phyloP scores from a whole-genome alignment of 2,329 filamentous ascomycete genomes.

The Sporothrix schenckii region DNA sequence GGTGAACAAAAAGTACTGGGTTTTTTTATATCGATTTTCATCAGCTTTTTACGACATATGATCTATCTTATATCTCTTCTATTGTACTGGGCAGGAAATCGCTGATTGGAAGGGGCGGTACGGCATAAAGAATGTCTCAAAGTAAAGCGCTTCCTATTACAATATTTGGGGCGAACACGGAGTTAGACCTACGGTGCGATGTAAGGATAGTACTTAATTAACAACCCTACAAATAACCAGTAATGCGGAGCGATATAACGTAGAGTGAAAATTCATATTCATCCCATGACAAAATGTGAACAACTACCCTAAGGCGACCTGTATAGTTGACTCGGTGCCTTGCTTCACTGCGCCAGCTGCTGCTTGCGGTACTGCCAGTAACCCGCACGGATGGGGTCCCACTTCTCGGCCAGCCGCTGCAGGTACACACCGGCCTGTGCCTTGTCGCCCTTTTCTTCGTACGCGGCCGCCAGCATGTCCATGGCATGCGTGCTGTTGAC shows the following conservation, averaged over 20 bases:
- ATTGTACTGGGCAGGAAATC: background rate
- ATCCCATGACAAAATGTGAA: background rate
- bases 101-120: too few species aligned
- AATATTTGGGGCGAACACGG: background rate
- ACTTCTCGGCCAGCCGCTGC: constrained; percentile 75
- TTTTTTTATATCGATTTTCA: background rate
- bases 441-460: constrained; percentile 58
- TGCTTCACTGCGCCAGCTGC: constrained; percentile 40
- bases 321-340: background rate
- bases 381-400: constrained; percentile 85
- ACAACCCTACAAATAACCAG: background rate
- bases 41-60: background rate
- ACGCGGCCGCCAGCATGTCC: constrained; percentile 72
- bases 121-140: background rate
- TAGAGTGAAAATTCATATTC: background rate
- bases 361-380: constrained; percentile 84
- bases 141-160: background rate
- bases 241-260: too few species aligned
- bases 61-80: background rate
- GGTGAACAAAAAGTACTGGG: background rate
- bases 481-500: constrained; percentile 68
- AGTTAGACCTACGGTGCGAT: background rate
- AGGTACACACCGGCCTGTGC: constrained; percentile 70
- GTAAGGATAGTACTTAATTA: background rate
- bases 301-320: background rate